A percentile compares a stretch with the other conserved stretches of the same genome.
Conservation (phyloP, 2,329 filamentous ascomycete genomes). For the Colletotrichum sp. region DNA sequence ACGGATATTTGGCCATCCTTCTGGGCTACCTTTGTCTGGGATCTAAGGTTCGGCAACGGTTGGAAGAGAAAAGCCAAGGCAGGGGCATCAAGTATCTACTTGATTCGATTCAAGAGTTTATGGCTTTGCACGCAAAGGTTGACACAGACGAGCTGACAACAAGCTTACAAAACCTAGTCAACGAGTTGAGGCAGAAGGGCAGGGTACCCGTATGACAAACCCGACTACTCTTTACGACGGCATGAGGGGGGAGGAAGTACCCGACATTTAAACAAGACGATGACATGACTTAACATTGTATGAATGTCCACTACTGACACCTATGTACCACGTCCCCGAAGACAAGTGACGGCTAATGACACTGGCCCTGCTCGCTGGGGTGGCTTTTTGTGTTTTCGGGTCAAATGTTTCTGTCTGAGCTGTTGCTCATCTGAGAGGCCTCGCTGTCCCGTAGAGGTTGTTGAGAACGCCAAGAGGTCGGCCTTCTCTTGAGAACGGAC, state of each 20-base stretch:
- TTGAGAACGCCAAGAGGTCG: neutral
- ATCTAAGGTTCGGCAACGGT: constrained; percentile 44
- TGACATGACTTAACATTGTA: neutral
- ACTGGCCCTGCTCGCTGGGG: neutral
- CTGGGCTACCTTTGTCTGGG: constrained; percentile 79
- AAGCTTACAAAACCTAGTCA: constrained; percentile 38
- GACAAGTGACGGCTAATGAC: neutral
- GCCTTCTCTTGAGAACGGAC: neutral
- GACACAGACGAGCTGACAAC: constrained; percentile 43
- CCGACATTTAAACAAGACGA: neutral
- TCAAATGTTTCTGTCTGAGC: neutral
- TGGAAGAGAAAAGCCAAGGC: constrained; percentile 45
- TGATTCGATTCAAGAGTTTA: constrained; percentile 60
- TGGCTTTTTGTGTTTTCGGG: neutral
- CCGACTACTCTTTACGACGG: neutral
- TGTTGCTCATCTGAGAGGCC: neutral
- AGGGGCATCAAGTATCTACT: constrained; percentile 50
- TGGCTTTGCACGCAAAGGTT: constrained; percentile 53
- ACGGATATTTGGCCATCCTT: constrained; percentile 85
- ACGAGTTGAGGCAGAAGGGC: constrained; percentile 30
- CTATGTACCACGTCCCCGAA: neutral
- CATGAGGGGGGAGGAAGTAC: neutral
- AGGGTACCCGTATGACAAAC: neutral
- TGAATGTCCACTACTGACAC: neutral
- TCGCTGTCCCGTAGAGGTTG: neutral